phyloP scores from a whole-genome alignment of 176 grass and related monocot species.

The Typha latifolia region DNA sequence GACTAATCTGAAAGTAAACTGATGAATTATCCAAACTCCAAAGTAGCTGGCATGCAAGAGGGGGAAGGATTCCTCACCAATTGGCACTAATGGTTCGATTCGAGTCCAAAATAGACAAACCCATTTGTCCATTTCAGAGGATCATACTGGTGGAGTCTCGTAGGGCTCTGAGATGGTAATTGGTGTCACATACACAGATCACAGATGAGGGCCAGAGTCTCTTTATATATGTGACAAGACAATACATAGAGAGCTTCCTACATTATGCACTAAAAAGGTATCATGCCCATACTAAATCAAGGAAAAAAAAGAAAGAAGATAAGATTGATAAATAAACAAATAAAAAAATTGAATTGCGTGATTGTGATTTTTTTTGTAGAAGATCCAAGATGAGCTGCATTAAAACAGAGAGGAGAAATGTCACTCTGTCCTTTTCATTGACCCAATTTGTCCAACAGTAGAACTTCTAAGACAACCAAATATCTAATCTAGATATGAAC shows the following conservation, averaged over 20 bases:
- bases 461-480: conserved; percentile 17
- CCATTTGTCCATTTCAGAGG: conserved; percentile 17
- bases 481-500: conserved; percentile 35
- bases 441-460: conserved; percentile 13
- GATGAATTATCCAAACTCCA: neutral
- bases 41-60: conserved; percentile 1
- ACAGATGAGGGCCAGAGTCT: too few relatives aligned
- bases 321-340: too few relatives aligned
- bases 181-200: too few relatives aligned
- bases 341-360: neutral
- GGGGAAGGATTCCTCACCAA: too few relatives aligned
- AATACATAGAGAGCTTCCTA: conserved; percentile 15
- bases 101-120: neutral
- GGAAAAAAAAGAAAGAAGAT: too few relatives aligned
- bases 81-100: too few relatives aligned
- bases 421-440: conserved; percentile 10
- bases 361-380: neutral
- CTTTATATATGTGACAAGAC: conserved; percentile 35
- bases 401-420: neutral
- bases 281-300: too few relatives aligned
- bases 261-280: too few relatives aligned
- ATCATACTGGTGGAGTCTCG: too few relatives aligned
- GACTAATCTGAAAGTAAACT: conserved; percentile 10
- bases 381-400: neutral
- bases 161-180: too few relatives aligned